Percentiles rank a stretch among this genome's conserved stretches.
Evolutionary conservation across 768 basidiomycete genomes (phyloP).

Genomic region (Asterophora parasitica): DNA sequence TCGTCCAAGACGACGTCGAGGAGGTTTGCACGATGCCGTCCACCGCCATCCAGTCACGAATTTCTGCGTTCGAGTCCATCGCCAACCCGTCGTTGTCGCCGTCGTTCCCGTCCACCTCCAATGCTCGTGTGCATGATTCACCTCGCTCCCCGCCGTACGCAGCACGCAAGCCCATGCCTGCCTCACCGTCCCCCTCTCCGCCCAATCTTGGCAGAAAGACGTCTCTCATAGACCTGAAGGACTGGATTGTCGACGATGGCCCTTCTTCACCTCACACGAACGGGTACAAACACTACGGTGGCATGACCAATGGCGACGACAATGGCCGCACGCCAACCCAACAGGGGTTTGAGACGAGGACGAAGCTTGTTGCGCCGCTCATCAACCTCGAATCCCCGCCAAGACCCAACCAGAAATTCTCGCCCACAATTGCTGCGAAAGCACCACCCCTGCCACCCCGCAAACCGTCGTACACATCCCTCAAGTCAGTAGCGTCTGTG

Average conservation of each 20-base stretch:
- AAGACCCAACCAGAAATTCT: conserved; percentile 26
- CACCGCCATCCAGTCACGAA: conserved; percentile 49
- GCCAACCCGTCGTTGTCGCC: conserved; percentile 24
- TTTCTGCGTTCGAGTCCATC: conserved; percentile 61
- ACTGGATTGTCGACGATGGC: conserved; percentile 69
- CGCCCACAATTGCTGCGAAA: conserved; percentile 18
- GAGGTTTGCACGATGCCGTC: conserved; percentile 30
- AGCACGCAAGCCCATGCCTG: conserved; percentile 35
- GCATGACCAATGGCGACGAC: conserved; percentile 1
- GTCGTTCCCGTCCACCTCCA: conserved; percentile 16
- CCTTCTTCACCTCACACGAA: conserved; percentile 27
- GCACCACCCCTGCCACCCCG: conserved; percentile 64
- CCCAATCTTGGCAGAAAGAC: conserved; percentile 46
- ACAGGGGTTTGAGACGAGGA: conserved; percentile 17
- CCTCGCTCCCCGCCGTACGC: conserved; percentile 42
- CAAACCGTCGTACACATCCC: conserved; percentile 49
- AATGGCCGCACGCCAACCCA: conserved; percentile 23
- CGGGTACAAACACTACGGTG: conserved; percentile 12
- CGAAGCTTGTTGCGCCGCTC: conserved; percentile 32
- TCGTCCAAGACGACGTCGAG: conserved; percentile 2
- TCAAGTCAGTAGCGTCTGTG: conserved; percentile 36
- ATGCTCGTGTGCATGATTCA: conserved; percentile 37
- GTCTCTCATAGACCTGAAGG: conserved; percentile 66
- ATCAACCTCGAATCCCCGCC: conserved; percentile 54
- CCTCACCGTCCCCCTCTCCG: conserved; percentile 48